Evolutionary conservation across 768 basidiomycete genomes (phyloP), one percentile per base, ranked within the genome.

Genomic region (Panaeolus cyanescens): DNA sequence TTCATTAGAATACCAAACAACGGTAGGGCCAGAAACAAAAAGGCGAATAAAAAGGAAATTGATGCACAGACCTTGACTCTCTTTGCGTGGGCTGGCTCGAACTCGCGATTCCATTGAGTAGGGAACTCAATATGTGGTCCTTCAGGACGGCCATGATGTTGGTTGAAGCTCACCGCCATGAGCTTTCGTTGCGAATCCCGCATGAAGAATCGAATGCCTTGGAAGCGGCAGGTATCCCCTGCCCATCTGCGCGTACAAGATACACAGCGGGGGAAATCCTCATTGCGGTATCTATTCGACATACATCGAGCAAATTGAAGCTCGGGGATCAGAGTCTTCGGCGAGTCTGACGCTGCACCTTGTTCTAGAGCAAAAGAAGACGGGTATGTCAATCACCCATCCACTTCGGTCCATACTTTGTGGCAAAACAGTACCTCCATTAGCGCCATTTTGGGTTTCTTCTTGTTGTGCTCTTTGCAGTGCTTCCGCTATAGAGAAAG

Each of bases 231-330:
- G 2, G 91, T 92, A 70, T 93, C 92, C 37, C 92, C 91, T 0
- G 91, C 91, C 91, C 92, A 93, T 22, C 92, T 88, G 39, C 92
- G 87, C 32, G 89, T 92, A 72, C 92, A 93, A 2, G 91, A 89
- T 33, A 93, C 89, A 67, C 92, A 93, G 13, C 89, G 87, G 37
- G 91, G 89, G 72, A 92, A 91, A 56, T 82, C 79, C 64, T 92
- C 90, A 42, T 79, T 75, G 63, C 84, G 84, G 71, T 92, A 93
- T 54, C 89, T 83, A 67, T 86, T 89, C 0, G 91, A 92, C 92
- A 93, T 93, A 76, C 92, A 93, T 5, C 92, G 84, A 2, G 91
- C 88, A 62, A 85, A 87, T 61, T 93, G 92, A 25, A 89, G 77
- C 68, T 93, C 92, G 4, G 88, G 85, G 40, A 84, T 78, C 36